A percentile compares a stretch with the other conserved stretches of the same genome.
phyloP scores from a whole-genome alignment of 176 grass and related monocot species.

The Olyra latifolia region DNA sequence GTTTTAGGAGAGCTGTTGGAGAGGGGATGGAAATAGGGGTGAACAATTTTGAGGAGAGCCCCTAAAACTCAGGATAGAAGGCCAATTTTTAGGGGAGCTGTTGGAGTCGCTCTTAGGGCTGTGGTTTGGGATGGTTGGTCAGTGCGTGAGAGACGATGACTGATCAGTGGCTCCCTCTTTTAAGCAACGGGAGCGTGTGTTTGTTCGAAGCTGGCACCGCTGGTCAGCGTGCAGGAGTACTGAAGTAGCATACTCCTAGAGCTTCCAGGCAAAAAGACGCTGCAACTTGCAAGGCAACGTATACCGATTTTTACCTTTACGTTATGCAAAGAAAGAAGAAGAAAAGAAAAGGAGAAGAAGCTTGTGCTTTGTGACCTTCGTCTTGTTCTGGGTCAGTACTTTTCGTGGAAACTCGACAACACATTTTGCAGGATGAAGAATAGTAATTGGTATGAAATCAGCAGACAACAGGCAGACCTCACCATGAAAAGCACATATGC shows the following conservation, averaged over 20 bases:
- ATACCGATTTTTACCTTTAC: background rate
- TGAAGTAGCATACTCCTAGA: too few species aligned
- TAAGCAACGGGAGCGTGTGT: background rate
- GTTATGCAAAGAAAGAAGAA: background rate
- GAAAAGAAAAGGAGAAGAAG: too few species aligned
- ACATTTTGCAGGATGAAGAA: background rate
- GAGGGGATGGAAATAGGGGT: too few species aligned
- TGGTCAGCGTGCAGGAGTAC: background rate
- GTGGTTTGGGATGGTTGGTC: background rate
- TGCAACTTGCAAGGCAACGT: background rate
- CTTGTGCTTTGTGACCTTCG: too few species aligned
- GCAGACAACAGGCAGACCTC: background rate
- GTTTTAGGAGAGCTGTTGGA: too few species aligned
- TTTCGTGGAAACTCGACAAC: background rate
- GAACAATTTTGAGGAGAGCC: too few species aligned
- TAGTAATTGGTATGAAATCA: background rate
- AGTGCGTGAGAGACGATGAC: background rate
- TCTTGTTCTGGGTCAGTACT: background rate
- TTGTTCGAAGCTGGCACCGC: background rate
- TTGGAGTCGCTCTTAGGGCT: too few species aligned
- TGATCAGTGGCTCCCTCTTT: background rate
- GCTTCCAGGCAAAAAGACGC: background rate
- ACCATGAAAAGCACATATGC: background rate
- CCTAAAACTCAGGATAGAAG: too few species aligned
- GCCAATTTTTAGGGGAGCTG: too few species aligned